Evolutionary conservation across 2,329 filamentous ascomycete genomes (phyloP), one percentile per base, ranked within the genome.

Genomic region (Microsporum ferrugineum): DNA sequence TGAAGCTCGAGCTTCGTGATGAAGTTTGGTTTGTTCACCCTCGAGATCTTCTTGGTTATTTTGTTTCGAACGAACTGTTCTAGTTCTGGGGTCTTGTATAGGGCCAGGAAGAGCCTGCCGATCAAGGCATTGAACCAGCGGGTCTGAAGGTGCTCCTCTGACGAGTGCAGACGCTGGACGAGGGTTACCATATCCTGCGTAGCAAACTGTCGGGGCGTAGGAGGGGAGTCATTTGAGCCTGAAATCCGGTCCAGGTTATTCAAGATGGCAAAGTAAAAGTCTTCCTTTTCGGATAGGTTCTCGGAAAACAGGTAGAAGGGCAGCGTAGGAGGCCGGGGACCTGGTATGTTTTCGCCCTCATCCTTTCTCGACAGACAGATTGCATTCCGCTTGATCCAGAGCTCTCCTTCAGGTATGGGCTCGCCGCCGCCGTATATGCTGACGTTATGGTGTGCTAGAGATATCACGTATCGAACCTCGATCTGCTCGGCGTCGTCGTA

Each of bases 241-340:
- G 84, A 79, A 14, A 82, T 82, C 67, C 87, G 85, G 66, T 91
- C 86, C 71, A 95, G 88, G 65, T 91, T 95, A 68, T 86, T 85
- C 43, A 99, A 79, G 67, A 99, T 79, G 10, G 92, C 88, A 74
- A 96, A 92, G 73, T 99, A 99, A 75, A 99, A 97, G 71, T 99
- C 94, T 73, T 99, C 94, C 73, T 99, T 99, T 55, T 94, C 90
- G 0, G 91, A 96, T 71, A 89, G 89, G 69, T 95, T 96, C 66
- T 97, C 91, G 0, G 89, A 95, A 73, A 97, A 99, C 3, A 99
- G 79, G 70, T 86, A 97, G 75, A 96, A 97, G 0, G 94, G 91
- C 66, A 89, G 91, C 5, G 89, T 86, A 2, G 82, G 70, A 38
- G 61, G 55, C 43, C 56, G 62, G 17, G 62, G 59, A 14, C 82